Evolutionary conservation across 805 yeast genomes (phyloP).

Genomic region (Kluyveromyces nonfermentans): DNA sequence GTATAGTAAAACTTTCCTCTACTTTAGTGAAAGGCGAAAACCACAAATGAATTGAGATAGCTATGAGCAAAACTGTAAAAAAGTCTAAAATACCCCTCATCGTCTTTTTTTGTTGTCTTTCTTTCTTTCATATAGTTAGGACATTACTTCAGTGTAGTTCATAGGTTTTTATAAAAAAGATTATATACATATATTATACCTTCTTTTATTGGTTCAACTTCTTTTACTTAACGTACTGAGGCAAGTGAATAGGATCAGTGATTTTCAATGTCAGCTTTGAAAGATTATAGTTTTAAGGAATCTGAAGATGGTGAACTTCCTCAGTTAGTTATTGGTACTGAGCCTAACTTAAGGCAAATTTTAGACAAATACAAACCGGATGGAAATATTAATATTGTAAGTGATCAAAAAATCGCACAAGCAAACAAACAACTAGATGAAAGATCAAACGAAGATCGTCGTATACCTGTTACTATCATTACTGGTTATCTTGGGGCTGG

Average conservation of each 20-base stretch:
- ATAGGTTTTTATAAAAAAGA: too few species aligned
- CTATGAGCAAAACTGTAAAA: slow-evolving; percentile 33
- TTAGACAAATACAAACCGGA: slow-evolving; percentile 17
- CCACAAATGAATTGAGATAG: slow-evolving; percentile 40
- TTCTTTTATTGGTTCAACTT: too few species aligned
- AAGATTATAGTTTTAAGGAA: slow-evolving; percentile 21
- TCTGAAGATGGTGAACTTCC: slow-evolving; percentile 30
- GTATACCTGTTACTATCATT: slow-evolving; percentile 84
- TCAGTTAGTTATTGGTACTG: slow-evolving; percentile 21
- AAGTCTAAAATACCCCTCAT: slow-evolving; percentile 8
- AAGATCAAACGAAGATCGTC: slow-evolving; percentile 13
- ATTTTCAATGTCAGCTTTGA: slow-evolving; percentile 22
- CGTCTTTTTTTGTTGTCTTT: not conserved
- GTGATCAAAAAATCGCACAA: slow-evolving; percentile 21
- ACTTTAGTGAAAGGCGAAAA: slow-evolving; percentile 82
- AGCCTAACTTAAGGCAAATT: slow-evolving; percentile 18
- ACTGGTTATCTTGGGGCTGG: slow-evolving; percentile 97
- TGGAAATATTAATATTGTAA: slow-evolving; percentile 23
- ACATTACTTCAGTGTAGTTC: too few species aligned
- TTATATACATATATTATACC: not conserved
- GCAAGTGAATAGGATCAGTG: not conserved
- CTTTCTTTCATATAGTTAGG: not conserved
- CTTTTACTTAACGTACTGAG: not conserved
- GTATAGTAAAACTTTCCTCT: slow-evolving; percentile 87
- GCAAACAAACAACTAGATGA: slow-evolving; percentile 21